Percentiles rank a stretch among this genome's conserved stretches.
Evolutionary conservation across 2,329 filamentous ascomycete genomes (phyloP).

Genomic region (Beauveria rudraprayagi): DNA sequence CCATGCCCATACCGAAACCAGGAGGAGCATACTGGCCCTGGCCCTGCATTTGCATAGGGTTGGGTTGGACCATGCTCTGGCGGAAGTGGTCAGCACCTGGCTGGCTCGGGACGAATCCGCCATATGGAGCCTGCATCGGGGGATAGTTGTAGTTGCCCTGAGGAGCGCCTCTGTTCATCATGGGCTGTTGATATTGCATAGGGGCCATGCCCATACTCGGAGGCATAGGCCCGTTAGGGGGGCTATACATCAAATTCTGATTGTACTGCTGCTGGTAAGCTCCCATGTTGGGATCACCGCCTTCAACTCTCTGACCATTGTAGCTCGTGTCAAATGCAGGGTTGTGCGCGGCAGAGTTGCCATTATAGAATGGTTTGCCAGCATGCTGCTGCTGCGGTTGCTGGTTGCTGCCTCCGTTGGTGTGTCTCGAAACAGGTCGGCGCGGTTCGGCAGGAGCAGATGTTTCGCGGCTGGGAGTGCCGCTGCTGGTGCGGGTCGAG

Average conservation of each 20-base stretch:
- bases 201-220: slow-evolving; percentile 43
- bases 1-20: slow-evolving; percentile 42
- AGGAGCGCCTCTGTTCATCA: slow-evolving; percentile 44
- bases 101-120: slow-evolving; percentile 39
- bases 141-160: slow-evolving; percentile 51
- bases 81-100: slow-evolving; percentile 49
- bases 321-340: slow-evolving; percentile 45
- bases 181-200: slow-evolving; percentile 49
- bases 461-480: slow-evolving; percentile 33
- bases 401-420: slow-evolving; percentile 30
- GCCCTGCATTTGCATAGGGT: slow-evolving; percentile 35
- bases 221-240: slow-evolving; percentile 35
- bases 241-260: slow-evolving; percentile 45
- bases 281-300: slow-evolving; percentile 40
- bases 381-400: slow-evolving; percentile 35
- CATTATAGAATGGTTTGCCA: slow-evolving; percentile 43
- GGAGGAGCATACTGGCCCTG: slow-evolving; percentile 41
- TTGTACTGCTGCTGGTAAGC: slow-evolving; percentile 43
- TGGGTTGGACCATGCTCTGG: slow-evolving; percentile 41
- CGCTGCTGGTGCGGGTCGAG: slow-evolving; percentile 52
- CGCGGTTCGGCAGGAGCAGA: slow-evolving; percentile 31
- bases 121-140: slow-evolving; percentile 46
- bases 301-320: slow-evolving; percentile 44
- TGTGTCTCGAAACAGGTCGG: slow-evolving; percentile 45
- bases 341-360: slow-evolving; percentile 32